Evolutionary conservation across 2,329 filamentous ascomycete species (phyloP).

Genomic region (Clarireedia paspali): DNA sequence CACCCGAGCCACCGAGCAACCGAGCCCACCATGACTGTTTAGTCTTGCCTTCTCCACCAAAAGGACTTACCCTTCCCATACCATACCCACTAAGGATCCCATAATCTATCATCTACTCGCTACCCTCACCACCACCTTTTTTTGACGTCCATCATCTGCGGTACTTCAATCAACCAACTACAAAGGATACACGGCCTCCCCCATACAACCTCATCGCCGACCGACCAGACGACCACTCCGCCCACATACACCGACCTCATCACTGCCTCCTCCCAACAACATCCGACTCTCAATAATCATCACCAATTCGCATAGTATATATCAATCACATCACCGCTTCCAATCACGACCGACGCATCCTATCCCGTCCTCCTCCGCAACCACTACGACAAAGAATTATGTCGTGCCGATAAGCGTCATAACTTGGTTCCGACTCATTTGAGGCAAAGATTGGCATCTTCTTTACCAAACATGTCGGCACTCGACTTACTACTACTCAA

Average conservation of each 20-base stretch:
- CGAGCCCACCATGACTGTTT: background rate
- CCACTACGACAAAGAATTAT: background rate
- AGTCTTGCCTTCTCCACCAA: background rate
- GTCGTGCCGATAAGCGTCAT: background rate
- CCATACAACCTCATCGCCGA: background rate
- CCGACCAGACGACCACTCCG: background rate
- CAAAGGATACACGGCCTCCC: background rate
- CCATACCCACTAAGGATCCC: too few relatives aligned
- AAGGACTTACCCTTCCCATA: background rate
- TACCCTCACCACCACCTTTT: background rate
- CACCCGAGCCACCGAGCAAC: too few relatives aligned
- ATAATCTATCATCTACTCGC: background rate
- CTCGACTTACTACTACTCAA: slow-evolving; percentile 10
- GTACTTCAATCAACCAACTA: background rate
- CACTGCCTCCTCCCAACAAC: background rate
- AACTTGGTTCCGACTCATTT: background rate
- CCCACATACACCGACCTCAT: background rate
- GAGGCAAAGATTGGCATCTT: slow-evolving; percentile 5
- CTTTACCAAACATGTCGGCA: slow-evolving; percentile 15
- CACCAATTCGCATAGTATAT: background rate
- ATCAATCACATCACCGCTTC: background rate
- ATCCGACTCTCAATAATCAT: background rate
- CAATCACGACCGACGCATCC: too few relatives aligned
- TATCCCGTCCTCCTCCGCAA: background rate
- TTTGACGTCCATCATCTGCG: background rate